Evolutionary conservation across 2,329 filamentous ascomycete species (phyloP), one percentile per base, ranked within the genome.

Genomic region (Aspergillus vadensis): DNA sequence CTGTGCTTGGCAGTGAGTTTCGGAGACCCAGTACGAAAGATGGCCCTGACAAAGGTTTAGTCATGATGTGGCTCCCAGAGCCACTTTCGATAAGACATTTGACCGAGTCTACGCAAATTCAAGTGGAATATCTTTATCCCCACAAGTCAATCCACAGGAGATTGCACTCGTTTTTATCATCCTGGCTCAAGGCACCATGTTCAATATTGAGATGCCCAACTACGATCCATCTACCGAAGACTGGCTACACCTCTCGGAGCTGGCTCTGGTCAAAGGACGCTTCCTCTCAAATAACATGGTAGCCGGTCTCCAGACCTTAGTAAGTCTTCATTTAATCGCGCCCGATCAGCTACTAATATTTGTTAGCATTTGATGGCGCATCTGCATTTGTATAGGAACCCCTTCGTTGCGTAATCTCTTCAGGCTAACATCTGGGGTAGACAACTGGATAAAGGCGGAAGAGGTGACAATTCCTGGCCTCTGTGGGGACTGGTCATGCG

Each of bases 1-100:
- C 15, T 54, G 51, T 25, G 51, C 51, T 41, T 54, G 51, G 51
- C 51, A 54, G 51, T 54, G 32, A 54, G 51, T 54, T 12, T 54
- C 19, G 36, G 19, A 14, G 19, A 23, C n/a, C 6, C 3, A 14
- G 9, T 25, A 8, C 39, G 5, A 21, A 15, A 15, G 15, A 19
- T 10, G 12, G 17, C 21, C 3, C 32, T 54, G 51, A 54, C 51
- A 5, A n/a, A 6, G 51, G 15, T 54, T 21, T 10, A 54, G 36
- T 27, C 51, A 54, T 41, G 36, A 54, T 23, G 32, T 54, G n/a
- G 27, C 27, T 23, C 51, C 51, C 51, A 54, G 39, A 8, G n/a
- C 51, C 36, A 19, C 17, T 32, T 54, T 54, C 19, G 27, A 54
- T 8, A 54, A 54, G 36, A 54, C 36, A 1, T 54, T 54, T 12